Evolutionary conservation across 208 protist genomes (phyloP).

Genomic region (Borovskyia barvae): DNA sequence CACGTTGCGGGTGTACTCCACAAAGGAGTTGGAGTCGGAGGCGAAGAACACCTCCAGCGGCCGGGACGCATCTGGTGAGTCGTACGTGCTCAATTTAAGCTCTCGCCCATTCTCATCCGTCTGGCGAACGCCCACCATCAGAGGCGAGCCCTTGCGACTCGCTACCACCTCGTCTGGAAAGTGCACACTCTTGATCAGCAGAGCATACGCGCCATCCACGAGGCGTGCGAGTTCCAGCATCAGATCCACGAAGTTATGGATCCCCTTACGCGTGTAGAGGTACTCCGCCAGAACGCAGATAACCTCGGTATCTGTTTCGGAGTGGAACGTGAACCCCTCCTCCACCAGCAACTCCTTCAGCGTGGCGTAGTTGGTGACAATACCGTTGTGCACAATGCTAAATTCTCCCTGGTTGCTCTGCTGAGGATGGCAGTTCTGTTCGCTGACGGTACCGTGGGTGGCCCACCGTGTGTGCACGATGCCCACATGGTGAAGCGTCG

Average conservation of each 20-base stretch:
- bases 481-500: constrained; percentile 50
- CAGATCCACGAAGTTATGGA: constrained; percentile 54
- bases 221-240: constrained; percentile 43
- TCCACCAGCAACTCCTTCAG: constrained; percentile 70
- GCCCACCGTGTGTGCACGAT: constrained; percentile 98
- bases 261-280: constrained; percentile 57
- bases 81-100: constrained; percentile 13
- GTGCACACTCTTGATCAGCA: constrained; percentile 85
- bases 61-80: constrained; percentile 14
- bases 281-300: constrained; percentile 91
- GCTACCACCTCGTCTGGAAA: constrained; percentile 92
- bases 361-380: constrained; percentile 93
- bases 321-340: constrained; percentile 82
- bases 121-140: constrained; percentile 88
- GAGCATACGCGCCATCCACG: constrained; percentile 88
- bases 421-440: constrained; percentile 95
- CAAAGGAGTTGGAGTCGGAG: constrained; percentile 94
- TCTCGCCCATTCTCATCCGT: constrained; percentile 9
- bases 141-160: constrained; percentile 85
- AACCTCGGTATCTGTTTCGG: constrained; percentile 95
- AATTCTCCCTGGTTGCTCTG: constrained; percentile 74
- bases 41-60: constrained; percentile 90
- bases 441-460: constrained; percentile 93
- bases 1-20: constrained; percentile 90
- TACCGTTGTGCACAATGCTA: constrained; percentile 95